Evolutionary conservation across 129 eudicot genomes (phyloP).

Genomic region (Tagetes erecta): DNA sequence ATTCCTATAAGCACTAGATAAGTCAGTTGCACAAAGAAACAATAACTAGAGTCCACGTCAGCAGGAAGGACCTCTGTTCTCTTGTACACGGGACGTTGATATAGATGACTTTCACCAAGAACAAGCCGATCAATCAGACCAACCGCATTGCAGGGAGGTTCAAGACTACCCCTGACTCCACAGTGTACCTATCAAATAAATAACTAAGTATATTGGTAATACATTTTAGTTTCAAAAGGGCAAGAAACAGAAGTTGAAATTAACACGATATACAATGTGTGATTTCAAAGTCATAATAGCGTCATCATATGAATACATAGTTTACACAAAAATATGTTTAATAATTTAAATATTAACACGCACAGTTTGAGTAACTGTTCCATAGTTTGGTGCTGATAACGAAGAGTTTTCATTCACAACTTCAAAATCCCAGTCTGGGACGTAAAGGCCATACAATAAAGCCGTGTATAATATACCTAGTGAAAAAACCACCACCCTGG

Average conservation of each 20-base stretch:
- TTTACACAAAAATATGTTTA: slow-evolving; percentile 4
- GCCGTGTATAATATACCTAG: slow-evolving; percentile 55
- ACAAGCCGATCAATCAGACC: slow-evolving; percentile 77
- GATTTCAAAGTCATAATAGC: slow-evolving; percentile 2
- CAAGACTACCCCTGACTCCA: slow-evolving; percentile 82
- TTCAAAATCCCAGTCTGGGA: slow-evolving; percentile 80
- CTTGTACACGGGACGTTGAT: slow-evolving; percentile 89
- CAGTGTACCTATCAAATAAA: slow-evolving; percentile 61
- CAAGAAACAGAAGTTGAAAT: background rate
- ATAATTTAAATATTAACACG: slow-evolving; percentile 27
- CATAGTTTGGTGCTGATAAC: slow-evolving; percentile 29
- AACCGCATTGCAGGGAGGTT: slow-evolving; percentile 91
- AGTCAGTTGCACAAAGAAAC: slow-evolving; percentile 23
- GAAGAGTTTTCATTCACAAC: slow-evolving; percentile 34
- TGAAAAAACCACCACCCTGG: slow-evolving; percentile 49
- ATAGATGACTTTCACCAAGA: slow-evolving; percentile 85
- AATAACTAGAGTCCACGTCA: slow-evolving; percentile 10
- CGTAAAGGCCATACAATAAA: slow-evolving; percentile 83
- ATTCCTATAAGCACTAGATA: slow-evolving; percentile 54
- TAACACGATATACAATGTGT: background rate
- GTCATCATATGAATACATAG: background rate
- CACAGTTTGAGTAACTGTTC: slow-evolving; percentile 51
- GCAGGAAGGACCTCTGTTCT: slow-evolving; percentile 64
- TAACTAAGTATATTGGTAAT: background rate
- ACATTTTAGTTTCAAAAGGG: background rate